Conservation (phyloP, 2,329 filamentous ascomycete genomes). For the Cordyceps farinosa region DNA sequence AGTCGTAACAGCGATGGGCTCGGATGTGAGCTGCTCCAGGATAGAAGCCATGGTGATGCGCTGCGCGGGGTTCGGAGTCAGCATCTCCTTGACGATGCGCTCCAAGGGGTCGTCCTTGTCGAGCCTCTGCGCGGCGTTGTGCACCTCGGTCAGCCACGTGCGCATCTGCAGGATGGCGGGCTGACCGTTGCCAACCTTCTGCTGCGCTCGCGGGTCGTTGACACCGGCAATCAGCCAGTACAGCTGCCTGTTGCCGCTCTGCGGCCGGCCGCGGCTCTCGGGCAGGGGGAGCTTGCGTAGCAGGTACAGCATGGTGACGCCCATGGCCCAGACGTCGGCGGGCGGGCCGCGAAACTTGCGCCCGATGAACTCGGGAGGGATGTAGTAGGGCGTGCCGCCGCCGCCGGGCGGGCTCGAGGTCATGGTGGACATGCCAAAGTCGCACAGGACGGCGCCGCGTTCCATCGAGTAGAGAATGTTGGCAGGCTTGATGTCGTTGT, state of each 20-base stretch:
- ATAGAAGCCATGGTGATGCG: conserved; percentile 54
- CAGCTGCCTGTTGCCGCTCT: conserved; percentile 44
- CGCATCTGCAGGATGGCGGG: conserved; percentile 51
- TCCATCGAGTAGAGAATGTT: conserved; percentile 59
- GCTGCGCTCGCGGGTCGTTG: conserved; percentile 38
- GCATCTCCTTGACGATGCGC: conserved; percentile 51
- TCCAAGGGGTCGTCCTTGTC: conserved; percentile 48
- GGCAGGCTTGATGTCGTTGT: conserved; percentile 61
- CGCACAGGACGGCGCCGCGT: conserved; percentile 57
- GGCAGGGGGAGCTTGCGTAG: conserved; percentile 54
- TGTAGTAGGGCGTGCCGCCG: conserved; percentile 59
- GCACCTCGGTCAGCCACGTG: conserved; percentile 53
- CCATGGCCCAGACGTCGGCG: conserved; percentile 58
- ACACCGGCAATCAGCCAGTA: conserved; percentile 59
- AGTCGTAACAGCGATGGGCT: conserved; percentile 5
- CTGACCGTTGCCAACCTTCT: conserved; percentile 36
- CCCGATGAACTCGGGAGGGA: conserved; percentile 59
- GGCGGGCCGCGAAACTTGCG: conserved; percentile 50
- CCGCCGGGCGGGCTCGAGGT: conserved; percentile 44
- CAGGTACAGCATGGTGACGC: conserved; percentile 59
- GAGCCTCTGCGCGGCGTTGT: conserved; percentile 44
- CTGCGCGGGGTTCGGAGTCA: conserved; percentile 47
- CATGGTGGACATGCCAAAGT: conserved; percentile 55
- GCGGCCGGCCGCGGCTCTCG: conserved; percentile 46
- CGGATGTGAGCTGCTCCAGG: conserved; percentile 37